Conservation (phyloP, 2,329 filamentous ascomycete genomes). For the Scorias spongiosa region DNA sequence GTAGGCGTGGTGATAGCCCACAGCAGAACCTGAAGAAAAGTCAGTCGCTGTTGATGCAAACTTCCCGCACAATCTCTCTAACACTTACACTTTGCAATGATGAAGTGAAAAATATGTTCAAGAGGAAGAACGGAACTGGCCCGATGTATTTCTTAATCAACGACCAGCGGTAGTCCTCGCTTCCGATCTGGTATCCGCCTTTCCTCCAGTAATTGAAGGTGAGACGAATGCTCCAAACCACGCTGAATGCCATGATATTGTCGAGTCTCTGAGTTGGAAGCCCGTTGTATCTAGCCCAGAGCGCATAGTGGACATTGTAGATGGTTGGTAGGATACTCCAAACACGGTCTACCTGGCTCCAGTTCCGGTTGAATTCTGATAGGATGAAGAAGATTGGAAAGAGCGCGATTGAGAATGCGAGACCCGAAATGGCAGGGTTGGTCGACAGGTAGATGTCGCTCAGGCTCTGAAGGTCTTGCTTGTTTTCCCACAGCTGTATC, state of each 20-base stretch:
- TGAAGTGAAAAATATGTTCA: conserved; percentile 85
- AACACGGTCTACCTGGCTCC: conserved; percentile 85
- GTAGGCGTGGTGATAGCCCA: conserved; percentile 65
- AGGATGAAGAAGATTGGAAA: conserved; percentile 55
- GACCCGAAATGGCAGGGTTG: conserved; percentile 66
- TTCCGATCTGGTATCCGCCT: conserved; percentile 76
- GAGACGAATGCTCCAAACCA: conserved; percentile 55
- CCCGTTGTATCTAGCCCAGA: conserved; percentile 67
- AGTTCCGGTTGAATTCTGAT: conserved; percentile 81
- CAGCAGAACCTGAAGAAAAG: conserved; percentile 47
- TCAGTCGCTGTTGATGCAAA: conserved; percentile 2
- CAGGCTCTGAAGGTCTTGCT: conserved; percentile 46
- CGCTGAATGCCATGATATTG: conserved; percentile 52
- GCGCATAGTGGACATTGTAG: conserved; percentile 69
- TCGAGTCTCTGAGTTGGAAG: conserved; percentile 57
- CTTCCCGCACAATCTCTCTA: neutral
- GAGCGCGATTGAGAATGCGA: conserved; percentile 58
- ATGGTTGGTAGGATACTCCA: conserved; percentile 84
- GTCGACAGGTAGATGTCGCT: conserved; percentile 63
- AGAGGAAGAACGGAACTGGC: conserved; percentile 55
- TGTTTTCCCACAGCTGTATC: conserved; percentile 35
- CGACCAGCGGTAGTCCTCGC: conserved; percentile 89
- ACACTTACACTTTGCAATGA: conserved; percentile 47
- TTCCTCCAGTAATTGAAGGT: conserved; percentile 97
- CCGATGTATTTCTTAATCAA: conserved; percentile 54